Percentiles rank a stretch among this genome's conserved stretches.
Evolutionary conservation across 2,329 filamentous ascomycete genomes (phyloP).

Genomic region (Colletotrichum karsti): DNA sequence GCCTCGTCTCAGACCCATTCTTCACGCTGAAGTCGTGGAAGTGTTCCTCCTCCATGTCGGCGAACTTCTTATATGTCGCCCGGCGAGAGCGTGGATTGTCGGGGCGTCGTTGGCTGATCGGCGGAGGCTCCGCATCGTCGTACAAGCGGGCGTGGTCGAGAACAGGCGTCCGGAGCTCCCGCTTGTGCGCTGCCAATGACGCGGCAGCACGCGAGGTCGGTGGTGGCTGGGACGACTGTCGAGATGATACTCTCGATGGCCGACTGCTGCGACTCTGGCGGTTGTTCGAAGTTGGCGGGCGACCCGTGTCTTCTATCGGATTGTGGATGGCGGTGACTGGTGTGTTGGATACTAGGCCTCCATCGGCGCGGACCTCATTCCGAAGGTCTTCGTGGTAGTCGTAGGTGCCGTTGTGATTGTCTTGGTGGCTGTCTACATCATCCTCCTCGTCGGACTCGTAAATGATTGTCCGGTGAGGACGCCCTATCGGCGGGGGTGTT

Average conservation of each 20-base stretch:
- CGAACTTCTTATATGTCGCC: neutral
- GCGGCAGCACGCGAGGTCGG: neutral
- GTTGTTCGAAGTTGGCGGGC: neutral
- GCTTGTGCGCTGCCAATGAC: conserved; percentile 10
- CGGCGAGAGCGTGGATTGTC: neutral
- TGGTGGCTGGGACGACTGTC: conserved; percentile 6
- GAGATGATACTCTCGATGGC: conserved; percentile 5
- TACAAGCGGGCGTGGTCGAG: conserved; percentile 14
- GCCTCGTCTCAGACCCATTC: neutral
- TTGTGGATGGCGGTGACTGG: neutral
- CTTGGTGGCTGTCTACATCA: neutral
- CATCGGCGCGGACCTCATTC: neutral
- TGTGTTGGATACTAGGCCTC: neutral
- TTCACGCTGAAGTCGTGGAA: neutral
- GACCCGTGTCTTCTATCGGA: neutral
- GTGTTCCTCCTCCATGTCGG: conserved; percentile 4
- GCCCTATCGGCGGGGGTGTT: conserved; percentile 23
- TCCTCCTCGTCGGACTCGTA: conserved; percentile 19
- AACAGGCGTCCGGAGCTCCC: conserved; percentile 11
- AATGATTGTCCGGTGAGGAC: neutral
- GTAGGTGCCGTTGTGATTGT: neutral
- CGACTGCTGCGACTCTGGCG: neutral
- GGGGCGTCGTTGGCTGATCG: conserved; percentile 14
- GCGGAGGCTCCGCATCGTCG: conserved; percentile 19
- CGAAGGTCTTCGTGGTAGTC: neutral